Evolutionary conservation across 306 rosid species (phyloP).

Genomic region (Gynostemma pentaphyllum): DNA sequence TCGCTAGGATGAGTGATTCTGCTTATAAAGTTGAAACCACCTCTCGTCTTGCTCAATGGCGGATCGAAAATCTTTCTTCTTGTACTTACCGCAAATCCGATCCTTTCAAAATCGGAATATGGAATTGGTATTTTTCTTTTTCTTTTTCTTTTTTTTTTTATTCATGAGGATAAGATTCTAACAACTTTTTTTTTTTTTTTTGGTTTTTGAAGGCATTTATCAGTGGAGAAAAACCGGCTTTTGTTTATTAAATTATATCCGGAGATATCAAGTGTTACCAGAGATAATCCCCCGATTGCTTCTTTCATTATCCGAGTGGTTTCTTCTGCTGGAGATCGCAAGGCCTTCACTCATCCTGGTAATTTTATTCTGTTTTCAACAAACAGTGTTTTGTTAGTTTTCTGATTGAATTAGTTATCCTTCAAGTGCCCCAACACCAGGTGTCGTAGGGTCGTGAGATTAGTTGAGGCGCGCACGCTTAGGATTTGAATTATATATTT

Average conservation of each 20-base stretch:
- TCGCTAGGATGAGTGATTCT: slow-evolving; percentile 88
- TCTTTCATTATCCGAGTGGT: slow-evolving; percentile 71
- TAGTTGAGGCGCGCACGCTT: too few species aligned
- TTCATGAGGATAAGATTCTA: not conserved
- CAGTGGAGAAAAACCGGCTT: slow-evolving; percentile 79
- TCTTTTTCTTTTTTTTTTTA: not conserved
- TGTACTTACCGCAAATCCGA: slow-evolving; percentile 96
- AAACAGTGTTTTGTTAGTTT: not conserved
- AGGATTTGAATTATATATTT: too few species aligned
- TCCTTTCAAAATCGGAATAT: slow-evolving; percentile 89
- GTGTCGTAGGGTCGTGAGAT: too few species aligned
- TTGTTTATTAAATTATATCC: slow-evolving; percentile 71
- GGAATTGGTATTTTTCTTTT: slow-evolving; percentile 61
- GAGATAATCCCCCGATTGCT: slow-evolving; percentile 87
- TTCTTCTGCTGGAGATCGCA: slow-evolving; percentile 72
- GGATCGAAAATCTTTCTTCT: slow-evolving; percentile 82
- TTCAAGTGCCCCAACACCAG: too few species aligned
- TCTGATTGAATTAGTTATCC: not conserved
- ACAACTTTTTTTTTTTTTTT: not conserved
- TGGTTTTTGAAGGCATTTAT: slow-evolving; percentile 55
- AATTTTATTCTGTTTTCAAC: slow-evolving; percentile 2
- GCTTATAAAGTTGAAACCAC: slow-evolving; percentile 88
- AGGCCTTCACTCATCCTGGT: slow-evolving; percentile 79
- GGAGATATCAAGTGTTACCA: slow-evolving; percentile 69
- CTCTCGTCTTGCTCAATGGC: slow-evolving; percentile 95